Conservation (phyloP, 768 basidiomycete genomes). For the Arthromyces matolae region DNA sequence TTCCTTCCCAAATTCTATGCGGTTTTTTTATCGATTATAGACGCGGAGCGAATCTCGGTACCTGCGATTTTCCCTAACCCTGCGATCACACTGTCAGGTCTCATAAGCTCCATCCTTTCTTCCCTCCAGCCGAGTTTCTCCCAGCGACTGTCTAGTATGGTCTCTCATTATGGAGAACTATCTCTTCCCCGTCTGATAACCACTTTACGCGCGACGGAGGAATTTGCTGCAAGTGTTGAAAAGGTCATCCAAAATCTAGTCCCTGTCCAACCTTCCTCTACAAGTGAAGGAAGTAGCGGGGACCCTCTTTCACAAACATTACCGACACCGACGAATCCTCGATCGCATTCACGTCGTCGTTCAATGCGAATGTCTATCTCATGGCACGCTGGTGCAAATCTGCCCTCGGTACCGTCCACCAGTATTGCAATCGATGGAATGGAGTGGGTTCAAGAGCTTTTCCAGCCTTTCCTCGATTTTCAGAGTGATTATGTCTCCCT, state of each 20-base stretch:
- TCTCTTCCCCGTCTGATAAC: conserved; percentile 70
- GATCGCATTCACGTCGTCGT: conserved; percentile 42
- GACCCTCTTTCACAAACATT: conserved; percentile 11
- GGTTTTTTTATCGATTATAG: conserved; percentile 61
- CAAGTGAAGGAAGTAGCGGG: conserved; percentile 16
- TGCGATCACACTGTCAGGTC: conserved; percentile 65
- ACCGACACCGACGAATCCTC: no score
- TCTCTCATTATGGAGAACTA: conserved; percentile 58
- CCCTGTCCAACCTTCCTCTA: conserved; percentile 26
- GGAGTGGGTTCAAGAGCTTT: conserved; percentile 90
- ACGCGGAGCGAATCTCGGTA: conserved; percentile 68
- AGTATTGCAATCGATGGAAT: conserved; percentile 31
- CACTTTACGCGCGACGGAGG: conserved; percentile 72
- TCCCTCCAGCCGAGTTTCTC: conserved; percentile 78
- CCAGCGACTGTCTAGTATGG: conserved; percentile 70
- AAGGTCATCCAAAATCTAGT: conserved; percentile 74
- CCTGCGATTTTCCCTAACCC: conserved; percentile 89
- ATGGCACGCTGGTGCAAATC: conserved; percentile 41
- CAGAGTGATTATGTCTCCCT: conserved; percentile 81
- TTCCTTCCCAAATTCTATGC: conserved; percentile 78
- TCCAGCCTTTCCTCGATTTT: conserved; percentile 91
- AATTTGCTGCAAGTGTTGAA: conserved; percentile 71
- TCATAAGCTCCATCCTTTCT: conserved; percentile 80
- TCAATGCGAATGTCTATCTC: conserved; percentile 67
- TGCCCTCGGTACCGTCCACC: conserved; percentile 25